Evolutionary conservation across 2,329 filamentous ascomycete species (phyloP).

Genomic region (Elsinoe arachidis): DNA sequence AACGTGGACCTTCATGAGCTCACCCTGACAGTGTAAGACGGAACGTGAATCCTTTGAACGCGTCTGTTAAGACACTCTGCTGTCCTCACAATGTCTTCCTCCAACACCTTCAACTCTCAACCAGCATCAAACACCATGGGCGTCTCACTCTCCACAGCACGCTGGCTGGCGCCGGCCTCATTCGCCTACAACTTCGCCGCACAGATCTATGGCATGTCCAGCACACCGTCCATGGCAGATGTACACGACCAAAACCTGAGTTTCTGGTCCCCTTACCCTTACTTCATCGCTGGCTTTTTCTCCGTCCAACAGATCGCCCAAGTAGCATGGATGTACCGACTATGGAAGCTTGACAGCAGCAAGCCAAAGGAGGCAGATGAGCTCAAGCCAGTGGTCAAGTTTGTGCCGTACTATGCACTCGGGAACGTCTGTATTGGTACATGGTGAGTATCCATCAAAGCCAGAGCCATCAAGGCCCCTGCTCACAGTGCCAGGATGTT

Average conservation of each 20-base stretch:
- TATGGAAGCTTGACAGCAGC: slow-evolving; percentile 42
- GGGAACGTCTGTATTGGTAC: slow-evolving; percentile 53
- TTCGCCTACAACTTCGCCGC: slow-evolving; percentile 50
- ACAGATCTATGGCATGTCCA: slow-evolving; percentile 52
- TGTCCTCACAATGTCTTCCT: background rate
- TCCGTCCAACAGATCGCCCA: slow-evolving; percentile 53
- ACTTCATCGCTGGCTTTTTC: slow-evolving; percentile 53
- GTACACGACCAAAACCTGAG: slow-evolving; percentile 50
- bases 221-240: slow-evolving; percentile 50
- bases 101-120: background rate
- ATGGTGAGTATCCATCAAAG: slow-evolving; percentile 22
- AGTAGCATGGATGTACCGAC: slow-evolving; percentile 48
- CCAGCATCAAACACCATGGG: slow-evolving; percentile 35
- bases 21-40: slow-evolving; percentile 3
- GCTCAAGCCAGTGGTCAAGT: slow-evolving; percentile 43
- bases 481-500: slow-evolving; percentile 46
- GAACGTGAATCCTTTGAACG: background rate
- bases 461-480: background rate
- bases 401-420: slow-evolving; percentile 46
- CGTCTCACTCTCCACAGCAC: slow-evolving; percentile 45
- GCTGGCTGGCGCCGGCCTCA: slow-evolving; percentile 45
- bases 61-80: background rate
- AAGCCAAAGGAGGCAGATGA: slow-evolving; percentile 35
- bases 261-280: slow-evolving; percentile 51
- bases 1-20: slow-evolving; percentile 4